Percentiles rank a stretch among this genome's conserved stretches.
Evolutionary conservation across 2,329 filamentous ascomycete species (phyloP).

Genomic region (Westerdykella sp.): DNA sequence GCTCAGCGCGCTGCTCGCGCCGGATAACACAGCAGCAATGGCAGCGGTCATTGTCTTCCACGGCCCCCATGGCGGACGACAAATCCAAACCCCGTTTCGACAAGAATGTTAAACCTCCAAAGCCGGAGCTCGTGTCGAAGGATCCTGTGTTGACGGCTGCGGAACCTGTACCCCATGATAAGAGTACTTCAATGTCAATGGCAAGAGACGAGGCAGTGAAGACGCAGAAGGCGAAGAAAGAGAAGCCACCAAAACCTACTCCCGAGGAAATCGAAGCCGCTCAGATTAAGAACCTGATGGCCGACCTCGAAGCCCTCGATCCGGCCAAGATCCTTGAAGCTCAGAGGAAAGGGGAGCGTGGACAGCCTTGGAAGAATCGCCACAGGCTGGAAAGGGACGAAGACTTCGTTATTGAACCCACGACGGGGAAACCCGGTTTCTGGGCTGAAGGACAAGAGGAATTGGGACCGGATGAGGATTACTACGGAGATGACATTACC

Average conservation of each 20-base stretch:
- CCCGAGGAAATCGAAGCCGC: slow-evolving; percentile 7
- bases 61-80: slow-evolving; percentile 12
- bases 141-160: not conserved
- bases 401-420: slow-evolving; percentile 18
- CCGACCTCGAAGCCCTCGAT: slow-evolving; percentile 21
- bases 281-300: slow-evolving; percentile 18
- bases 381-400: slow-evolving; percentile 18
- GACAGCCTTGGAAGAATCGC: slow-evolving; percentile 11
- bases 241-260: slow-evolving; percentile 1
- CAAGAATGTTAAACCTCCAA: not conserved
- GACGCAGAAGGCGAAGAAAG: not conserved
- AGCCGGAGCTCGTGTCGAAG: not conserved
- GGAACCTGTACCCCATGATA: not conserved
- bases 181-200: not conserved
- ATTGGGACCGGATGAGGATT: slow-evolving; percentile 54
- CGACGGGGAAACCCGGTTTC: slow-evolving; percentile 20
- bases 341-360: slow-evolving; percentile 18
- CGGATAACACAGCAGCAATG: slow-evolving; percentile 24
- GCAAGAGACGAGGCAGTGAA: not conserved
- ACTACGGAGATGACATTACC: slow-evolving; percentile 77
- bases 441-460: slow-evolving; percentile 41
- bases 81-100: slow-evolving; percentile 4
- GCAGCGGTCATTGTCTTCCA: slow-evolving; percentile 30
- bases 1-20: slow-evolving; percentile 24
- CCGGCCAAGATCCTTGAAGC: slow-evolving; percentile 18